These are phyloP conservation scores for Herpetospermum pedunculosum DNA, from an alignment of 306 rosid species.

Conservation along the genomic window DNA sequence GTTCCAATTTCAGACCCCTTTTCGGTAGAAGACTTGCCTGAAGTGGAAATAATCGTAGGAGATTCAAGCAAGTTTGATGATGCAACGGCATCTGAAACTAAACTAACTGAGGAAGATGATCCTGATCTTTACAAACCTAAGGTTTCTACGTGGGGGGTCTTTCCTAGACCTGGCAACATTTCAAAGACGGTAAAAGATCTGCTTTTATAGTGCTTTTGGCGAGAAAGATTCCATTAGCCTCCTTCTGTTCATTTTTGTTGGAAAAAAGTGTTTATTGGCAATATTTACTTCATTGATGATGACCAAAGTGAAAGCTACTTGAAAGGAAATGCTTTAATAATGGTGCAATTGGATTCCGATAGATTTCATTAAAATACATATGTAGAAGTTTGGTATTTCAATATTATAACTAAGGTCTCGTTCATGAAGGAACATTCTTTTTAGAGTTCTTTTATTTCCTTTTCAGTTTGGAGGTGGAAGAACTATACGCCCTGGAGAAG, in stretches of 20 bases:
- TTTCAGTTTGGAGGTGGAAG: conserved; percentile 85
- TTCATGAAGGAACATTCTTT: not conserved
- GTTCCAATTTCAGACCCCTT: conserved; percentile 62
- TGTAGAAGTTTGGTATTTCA: not conserved
- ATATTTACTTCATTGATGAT: not conserved
- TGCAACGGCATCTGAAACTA: conserved; percentile 18
- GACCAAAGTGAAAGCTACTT: not conserved
- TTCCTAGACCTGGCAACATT: conserved; percentile 83
- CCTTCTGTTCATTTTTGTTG: not conserved
- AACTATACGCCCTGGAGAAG: conserved; percentile 59
- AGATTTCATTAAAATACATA: not conserved
- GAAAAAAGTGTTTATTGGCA: not conserved
- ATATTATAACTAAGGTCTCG: not conserved
- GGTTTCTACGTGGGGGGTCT: conserved; percentile 92
- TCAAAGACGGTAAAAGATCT: conserved; percentile 50
- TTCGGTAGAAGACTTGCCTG: conserved; percentile 35
- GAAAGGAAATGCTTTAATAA: not conserved
- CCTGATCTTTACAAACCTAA: conserved; percentile 64
- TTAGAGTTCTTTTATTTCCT: not conserved
- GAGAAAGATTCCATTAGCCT: not conserved
- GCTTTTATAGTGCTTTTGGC: not conserved
- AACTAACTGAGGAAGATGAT: conserved; percentile 31
- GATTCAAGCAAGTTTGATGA: conserved; percentile 43
- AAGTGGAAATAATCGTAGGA: conserved; percentile 80
- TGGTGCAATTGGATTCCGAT: not conserved